Evolutionary conservation across 768 basidiomycete species (phyloP).

Genomic region (Gloeophyllum trabeum): DNA sequence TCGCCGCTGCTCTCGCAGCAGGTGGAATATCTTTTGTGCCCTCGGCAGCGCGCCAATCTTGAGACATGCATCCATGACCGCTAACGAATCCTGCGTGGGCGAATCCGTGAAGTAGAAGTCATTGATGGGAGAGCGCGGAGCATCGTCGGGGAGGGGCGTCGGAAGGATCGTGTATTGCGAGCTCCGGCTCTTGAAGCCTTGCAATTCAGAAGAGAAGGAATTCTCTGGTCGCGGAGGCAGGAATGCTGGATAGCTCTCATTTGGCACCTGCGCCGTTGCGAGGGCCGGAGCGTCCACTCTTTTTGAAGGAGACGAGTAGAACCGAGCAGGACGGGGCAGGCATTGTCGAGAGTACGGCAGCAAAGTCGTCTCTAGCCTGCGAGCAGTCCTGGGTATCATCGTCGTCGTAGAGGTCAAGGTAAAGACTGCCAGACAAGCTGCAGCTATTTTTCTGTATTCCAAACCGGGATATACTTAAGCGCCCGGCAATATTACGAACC

Average conservation of each 20-base stretch:
- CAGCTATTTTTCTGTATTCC: no score
- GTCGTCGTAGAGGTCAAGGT: no score
- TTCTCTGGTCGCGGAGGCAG: conserved; percentile 6
- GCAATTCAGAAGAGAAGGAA: conserved; percentile 25
- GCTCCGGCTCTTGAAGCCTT: conserved; percentile 36
- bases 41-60: conserved; percentile 67
- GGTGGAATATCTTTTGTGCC: conserved; percentile 63
- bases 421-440: no score
- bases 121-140: conserved; percentile 14
- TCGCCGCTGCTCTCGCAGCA: conserved; percentile 32
- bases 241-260: conserved; percentile 29
- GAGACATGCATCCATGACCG: conserved; percentile 79
- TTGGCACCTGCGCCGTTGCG: conserved; percentile 25
- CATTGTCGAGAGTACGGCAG: neutral
- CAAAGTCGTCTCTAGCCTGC: conserved; percentile 30
- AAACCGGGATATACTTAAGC: no score
- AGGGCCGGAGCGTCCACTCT: conserved; percentile 40
- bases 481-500: no score
- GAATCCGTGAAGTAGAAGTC: conserved; percentile 56
- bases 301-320: conserved; percentile 56
- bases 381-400: conserved; percentile 30
- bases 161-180: conserved; percentile 50
- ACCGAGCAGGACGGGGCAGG: neutral
- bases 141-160: conserved; percentile 46
- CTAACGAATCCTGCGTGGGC: conserved; percentile 52